Evolutionary conservation across 2,329 filamentous ascomycete species (phyloP).

Genomic region (Trichothecium roseum): DNA sequence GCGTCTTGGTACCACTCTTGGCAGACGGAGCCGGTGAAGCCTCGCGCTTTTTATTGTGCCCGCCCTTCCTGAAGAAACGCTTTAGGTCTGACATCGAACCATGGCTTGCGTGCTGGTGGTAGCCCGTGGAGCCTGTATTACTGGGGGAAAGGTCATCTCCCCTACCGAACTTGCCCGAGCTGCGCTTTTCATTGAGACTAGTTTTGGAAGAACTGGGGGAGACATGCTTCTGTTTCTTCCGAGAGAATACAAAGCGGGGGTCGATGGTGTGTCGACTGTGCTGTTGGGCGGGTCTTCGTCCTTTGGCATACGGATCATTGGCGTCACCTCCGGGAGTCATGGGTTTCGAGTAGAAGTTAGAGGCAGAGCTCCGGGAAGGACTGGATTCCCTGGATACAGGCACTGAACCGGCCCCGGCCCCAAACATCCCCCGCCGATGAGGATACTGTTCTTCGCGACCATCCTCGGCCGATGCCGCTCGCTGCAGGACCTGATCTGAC

Average conservation of each 20-base stretch:
- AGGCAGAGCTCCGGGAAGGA: constrained; percentile 53
- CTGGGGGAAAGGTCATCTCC: constrained; percentile 20
- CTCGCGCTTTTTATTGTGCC: constrained; percentile 55
- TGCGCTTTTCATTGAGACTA: constrained; percentile 44
- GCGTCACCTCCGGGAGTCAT: constrained; percentile 70
- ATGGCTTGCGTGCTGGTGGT: constrained; percentile 27
- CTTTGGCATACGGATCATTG: constrained; percentile 82
- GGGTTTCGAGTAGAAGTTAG: constrained; percentile 58
- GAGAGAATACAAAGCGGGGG: constrained; percentile 72
- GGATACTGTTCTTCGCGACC: constrained; percentile 19
- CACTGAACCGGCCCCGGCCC: constrained; percentile 39
- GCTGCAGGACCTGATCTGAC: constrained; percentile 21
- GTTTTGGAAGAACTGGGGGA: constrained; percentile 43
- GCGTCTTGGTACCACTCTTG: constrained; percentile 37
- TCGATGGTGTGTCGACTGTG: constrained; percentile 58
- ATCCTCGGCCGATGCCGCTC: constrained; percentile 27
- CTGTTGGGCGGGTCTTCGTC: constrained; percentile 60
- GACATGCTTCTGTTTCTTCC: constrained; percentile 55
- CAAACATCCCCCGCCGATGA: constrained; percentile 46
- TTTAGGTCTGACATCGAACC: constrained; percentile 92
- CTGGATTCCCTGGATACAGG: constrained; percentile 52
- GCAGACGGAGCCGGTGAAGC: constrained; percentile 50
- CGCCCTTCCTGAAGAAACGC: constrained; percentile 77
- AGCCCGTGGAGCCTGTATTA: constrained; percentile 13
- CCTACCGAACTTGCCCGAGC: constrained; percentile 27